These are phyloP conservation scores for Suillus fuscotomentosus DNA, from an alignment of 768 basidiomycete species.

Conservation along the genomic window DNA sequence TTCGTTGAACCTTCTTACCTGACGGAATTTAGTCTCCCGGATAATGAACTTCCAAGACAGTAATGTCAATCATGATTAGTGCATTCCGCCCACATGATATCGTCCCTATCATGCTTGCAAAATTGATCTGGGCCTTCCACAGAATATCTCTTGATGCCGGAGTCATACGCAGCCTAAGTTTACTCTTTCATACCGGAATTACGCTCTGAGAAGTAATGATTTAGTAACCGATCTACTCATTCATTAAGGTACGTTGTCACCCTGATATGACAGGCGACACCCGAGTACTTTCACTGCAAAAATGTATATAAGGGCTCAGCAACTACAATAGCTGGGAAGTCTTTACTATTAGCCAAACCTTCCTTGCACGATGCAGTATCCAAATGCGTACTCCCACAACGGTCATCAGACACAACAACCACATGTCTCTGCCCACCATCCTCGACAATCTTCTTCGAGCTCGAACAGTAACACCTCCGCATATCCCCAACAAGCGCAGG, in stretches of 20 bases:
- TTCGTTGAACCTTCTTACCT: constrained; percentile 21
- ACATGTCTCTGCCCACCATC: constrained; percentile 16
- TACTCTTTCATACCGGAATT: constrained; percentile 30
- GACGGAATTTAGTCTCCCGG: constrained; percentile 20
- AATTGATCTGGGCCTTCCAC: constrained; percentile 21
- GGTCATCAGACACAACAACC: constrained; percentile 14
- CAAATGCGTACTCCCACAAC: constrained; percentile 21
- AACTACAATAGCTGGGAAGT: constrained; percentile 10
- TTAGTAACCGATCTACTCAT: constrained; percentile 31
- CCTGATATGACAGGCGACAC: constrained; percentile 34
- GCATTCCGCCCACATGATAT: constrained; percentile 16
- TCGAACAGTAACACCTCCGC: constrained; percentile 18
- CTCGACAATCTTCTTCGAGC: constrained; percentile 14
- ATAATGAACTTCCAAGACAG: constrained; percentile 19
- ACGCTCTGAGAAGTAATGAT: constrained; percentile 36
- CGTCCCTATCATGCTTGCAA: constrained; percentile 25
- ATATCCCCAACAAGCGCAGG: constrained; percentile 25
- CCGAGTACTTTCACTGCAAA: constrained; percentile 30
- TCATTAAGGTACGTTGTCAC: constrained; percentile 39
- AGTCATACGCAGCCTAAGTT: constrained; percentile 29
- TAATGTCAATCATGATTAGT: not conserved
- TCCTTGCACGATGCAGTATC: constrained; percentile 25
- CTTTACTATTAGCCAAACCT: constrained; percentile 6
- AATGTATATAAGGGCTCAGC: constrained; percentile 31
- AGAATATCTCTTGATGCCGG: constrained; percentile 26